These are phyloP conservation scores for Chaetomium sp. DNA, from an alignment of 2,329 filamentous ascomycete species.

Conservation along the genomic window DNA sequence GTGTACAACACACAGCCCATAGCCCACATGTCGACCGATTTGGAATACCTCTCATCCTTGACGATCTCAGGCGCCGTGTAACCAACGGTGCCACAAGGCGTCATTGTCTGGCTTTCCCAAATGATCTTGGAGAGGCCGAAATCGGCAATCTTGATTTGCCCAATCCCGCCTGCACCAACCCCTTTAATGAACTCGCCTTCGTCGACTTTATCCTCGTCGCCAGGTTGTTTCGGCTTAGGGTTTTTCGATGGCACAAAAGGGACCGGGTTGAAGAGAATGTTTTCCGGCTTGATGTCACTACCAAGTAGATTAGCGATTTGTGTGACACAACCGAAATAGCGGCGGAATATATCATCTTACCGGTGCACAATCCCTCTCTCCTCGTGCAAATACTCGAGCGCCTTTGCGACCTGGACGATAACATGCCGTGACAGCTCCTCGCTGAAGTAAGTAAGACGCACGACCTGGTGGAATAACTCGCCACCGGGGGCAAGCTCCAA, in stretches of 20 bases:
- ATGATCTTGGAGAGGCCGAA: slow-evolving; percentile 97
- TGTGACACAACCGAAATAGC: slow-evolving; percentile 13
- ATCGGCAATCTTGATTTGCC: slow-evolving; percentile 93
- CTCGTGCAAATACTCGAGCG: slow-evolving; percentile 88
- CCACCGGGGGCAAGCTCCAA: slow-evolving; percentile 91
- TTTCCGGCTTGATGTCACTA: slow-evolving; percentile 98
- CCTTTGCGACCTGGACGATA: slow-evolving; percentile 90
- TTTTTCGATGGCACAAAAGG: slow-evolving; percentile 73
- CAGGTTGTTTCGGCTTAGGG: slow-evolving; percentile 73
- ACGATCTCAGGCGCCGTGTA: slow-evolving; percentile 98
- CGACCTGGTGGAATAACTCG: slow-evolving; percentile 97
- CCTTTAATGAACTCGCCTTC: slow-evolving; percentile 88
- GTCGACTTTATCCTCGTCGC: slow-evolving; percentile 95
- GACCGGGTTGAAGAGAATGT: slow-evolving; percentile 85
- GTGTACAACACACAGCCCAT: slow-evolving; percentile 96
- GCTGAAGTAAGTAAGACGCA: slow-evolving; percentile 96
- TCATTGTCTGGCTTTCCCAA: slow-evolving; percentile 98
- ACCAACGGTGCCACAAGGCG: slow-evolving; percentile 95
- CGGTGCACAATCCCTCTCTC: slow-evolving; percentile 93
- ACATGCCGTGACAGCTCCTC: slow-evolving; percentile 92
- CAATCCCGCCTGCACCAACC: slow-evolving; percentile 81
- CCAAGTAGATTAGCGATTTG: slow-evolving; percentile 4
- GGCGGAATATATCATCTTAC: slow-evolving; percentile 46
- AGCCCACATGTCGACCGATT: slow-evolving; percentile 99
- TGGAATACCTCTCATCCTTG: slow-evolving; percentile 97